Conservation (phyloP, 768 basidiomycete genomes). For the Thelephora aurantiotincta region DNA sequence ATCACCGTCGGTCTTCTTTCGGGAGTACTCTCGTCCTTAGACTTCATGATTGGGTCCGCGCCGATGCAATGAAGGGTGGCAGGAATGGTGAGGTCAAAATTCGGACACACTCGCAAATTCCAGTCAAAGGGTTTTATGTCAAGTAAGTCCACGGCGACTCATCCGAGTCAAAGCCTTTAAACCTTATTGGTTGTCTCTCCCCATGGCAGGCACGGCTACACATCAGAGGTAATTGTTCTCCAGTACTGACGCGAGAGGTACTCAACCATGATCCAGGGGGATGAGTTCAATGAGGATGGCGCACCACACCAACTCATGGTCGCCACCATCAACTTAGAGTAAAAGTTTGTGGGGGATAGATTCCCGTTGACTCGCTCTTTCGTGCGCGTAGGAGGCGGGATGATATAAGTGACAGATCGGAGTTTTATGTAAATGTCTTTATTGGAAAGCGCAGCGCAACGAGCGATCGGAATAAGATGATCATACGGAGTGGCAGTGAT, state of each 20-base stretch:
- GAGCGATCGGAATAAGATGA: too few relatives aligned
- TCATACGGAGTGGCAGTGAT: too few relatives aligned
- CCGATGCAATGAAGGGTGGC: constrained; percentile 23
- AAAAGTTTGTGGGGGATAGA: too few relatives aligned
- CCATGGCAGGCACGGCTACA: constrained; percentile 56
- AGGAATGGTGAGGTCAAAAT: constrained; percentile 22
- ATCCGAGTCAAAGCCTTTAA: constrained; percentile 9
- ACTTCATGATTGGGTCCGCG: constrained; percentile 44
- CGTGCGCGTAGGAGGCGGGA: too few relatives aligned
- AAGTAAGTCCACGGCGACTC: constrained; percentile 35
- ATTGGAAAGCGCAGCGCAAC: too few relatives aligned
- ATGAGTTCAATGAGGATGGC: constrained; percentile 70
- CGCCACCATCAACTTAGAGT: constrained; percentile 21
- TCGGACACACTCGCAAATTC: constrained; percentile 58
- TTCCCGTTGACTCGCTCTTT: too few relatives aligned
- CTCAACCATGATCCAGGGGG: constrained; percentile 29
- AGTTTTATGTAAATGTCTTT: too few relatives aligned
- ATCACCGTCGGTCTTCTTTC: constrained; percentile 47
- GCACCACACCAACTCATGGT: constrained; percentile 82
- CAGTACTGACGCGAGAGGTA: constrained; percentile 1
- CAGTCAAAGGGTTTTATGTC: constrained; percentile 59
- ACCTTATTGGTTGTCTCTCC: constrained; percentile 7
- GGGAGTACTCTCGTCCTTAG: constrained; percentile 52
- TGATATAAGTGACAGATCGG: too few relatives aligned
- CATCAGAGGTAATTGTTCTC: constrained; percentile 36